These are phyloP conservation scores for Dactylella cylindrospora DNA, from an alignment of 2,329 filamentous ascomycete species.

Conservation along the genomic window DNA sequence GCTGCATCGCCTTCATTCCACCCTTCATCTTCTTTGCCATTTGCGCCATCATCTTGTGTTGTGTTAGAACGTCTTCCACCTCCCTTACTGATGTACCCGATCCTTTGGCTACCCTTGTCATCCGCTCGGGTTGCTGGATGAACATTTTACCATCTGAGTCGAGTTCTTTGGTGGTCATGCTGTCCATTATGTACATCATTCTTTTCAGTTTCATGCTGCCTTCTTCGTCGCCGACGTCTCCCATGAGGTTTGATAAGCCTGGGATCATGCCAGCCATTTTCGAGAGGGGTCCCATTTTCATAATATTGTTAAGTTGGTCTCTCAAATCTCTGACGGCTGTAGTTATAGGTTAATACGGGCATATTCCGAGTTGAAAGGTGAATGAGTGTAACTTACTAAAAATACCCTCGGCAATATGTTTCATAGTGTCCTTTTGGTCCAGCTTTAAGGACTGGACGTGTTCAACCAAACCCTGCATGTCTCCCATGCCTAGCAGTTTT, in stretches of 20 bases:
- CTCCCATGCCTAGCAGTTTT: slow-evolving; percentile 94
- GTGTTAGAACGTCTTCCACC: slow-evolving; percentile 94
- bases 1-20: slow-evolving; percentile 96
- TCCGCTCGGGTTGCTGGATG: slow-evolving; percentile 84
- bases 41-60: slow-evolving; percentile 97
- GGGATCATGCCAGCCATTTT: slow-evolving; percentile 99
- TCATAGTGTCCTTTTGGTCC: slow-evolving; percentile 98
- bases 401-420: slow-evolving; percentile 94
- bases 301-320: slow-evolving; percentile 94
- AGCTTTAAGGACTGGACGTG: slow-evolving; percentile 94
- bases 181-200: slow-evolving; percentile 99
- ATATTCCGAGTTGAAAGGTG: not conserved
- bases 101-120: slow-evolving; percentile 86
- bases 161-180: slow-evolving; percentile 94
- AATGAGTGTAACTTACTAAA: slow-evolving; percentile 57
- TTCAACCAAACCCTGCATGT: slow-evolving; percentile 91
- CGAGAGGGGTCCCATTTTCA: slow-evolving; percentile 98
- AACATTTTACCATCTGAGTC: slow-evolving; percentile 95
- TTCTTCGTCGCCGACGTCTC: slow-evolving; percentile 95
- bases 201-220: slow-evolving; percentile 89
- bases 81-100: slow-evolving; percentile 88
- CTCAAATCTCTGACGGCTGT: slow-evolving; percentile 82
- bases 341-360: not conserved
- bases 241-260: slow-evolving; percentile 88
- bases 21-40: slow-evolving; percentile 99